Base-by-base conservation (phyloP, 495 filamentous ascomycete genomes). In the Pyrenopolyporus hunteri region DNA sequence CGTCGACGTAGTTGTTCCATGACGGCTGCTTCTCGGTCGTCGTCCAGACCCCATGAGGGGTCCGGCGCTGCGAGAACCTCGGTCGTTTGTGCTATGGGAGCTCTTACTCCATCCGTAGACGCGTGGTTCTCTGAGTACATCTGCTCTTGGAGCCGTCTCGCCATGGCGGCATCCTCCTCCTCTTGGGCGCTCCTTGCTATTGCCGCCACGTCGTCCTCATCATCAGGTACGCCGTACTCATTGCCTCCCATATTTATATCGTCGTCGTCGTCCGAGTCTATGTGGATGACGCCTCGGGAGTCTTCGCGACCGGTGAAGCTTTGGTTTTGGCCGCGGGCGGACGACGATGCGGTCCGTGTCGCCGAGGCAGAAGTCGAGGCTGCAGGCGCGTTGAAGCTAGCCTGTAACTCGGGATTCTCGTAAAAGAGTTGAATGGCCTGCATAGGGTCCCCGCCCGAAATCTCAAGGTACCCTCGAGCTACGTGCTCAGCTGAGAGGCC, bases 151-250 rank as follows among this genome's bases (percentile, higher is more conserved):
- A 98, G 70, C 35, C 90, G 84, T 64, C 90, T 84, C 5, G 94
- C 94, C 84, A 98, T 90, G 8, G 91, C 94, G 36, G 92, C 94
- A 75, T 98, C 94, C 65, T 95, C 91, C 61, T 97, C 94, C 42
- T 85, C 76, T 48, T 76, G 77, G 8, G 76, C 80, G 36, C 50
- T 71, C 50, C 73, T 70, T 8, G 73, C 77, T 26, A 73, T 55
- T 19, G 70, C 73, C 39, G 67, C 73, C 32, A 80, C 72, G 5
- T 69, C 69, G 2, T 49, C 66, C 6, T 51, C 69, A 3, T 69
- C 67, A 11, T 71, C 72, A 19, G 67, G 66, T 37, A 70, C 65
- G 16, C 9, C 50, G 32, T 64, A 69, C 10, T 57, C 55, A 29
- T 70, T 43, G 19, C 67, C 56, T 5, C n/a, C 43, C 72, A 83